Conservation (phyloP, 2,329 filamentous ascomycete genomes). For the Sporothrix phasma region DNA sequence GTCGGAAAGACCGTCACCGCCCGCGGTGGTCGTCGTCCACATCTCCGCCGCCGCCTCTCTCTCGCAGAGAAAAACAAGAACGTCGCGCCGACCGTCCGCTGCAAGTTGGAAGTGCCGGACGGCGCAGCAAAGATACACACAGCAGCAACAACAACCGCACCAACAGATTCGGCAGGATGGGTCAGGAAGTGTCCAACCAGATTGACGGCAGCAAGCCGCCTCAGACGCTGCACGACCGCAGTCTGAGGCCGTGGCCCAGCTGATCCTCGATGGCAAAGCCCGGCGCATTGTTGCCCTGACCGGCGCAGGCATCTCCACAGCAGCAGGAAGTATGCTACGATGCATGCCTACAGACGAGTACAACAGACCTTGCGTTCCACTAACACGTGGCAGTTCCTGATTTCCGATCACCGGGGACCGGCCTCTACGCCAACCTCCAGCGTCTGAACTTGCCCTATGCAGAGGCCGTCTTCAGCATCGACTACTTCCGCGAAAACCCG, state of each 20-base stretch:
- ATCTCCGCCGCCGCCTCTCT: slow-evolving; percentile 5
- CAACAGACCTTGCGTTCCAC: too few relatives aligned
- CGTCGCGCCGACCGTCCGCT: slow-evolving; percentile 5
- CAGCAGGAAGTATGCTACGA: slow-evolving; percentile 45
- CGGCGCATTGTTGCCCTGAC: slow-evolving; percentile 77
- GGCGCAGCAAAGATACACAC: neutral
- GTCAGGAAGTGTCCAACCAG: slow-evolving; percentile 66
- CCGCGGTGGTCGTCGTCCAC: slow-evolving; percentile 13
- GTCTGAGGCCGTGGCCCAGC: slow-evolving; percentile 67
- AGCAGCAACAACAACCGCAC: neutral
- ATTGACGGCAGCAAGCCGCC: slow-evolving; percentile 56
- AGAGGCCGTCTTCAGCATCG: slow-evolving; percentile 89
- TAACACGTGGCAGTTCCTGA: slow-evolving; percentile 57
- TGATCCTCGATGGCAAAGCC: slow-evolving; percentile 60
- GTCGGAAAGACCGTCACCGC: slow-evolving; percentile 16
- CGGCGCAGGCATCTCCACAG: slow-evolving; percentile 79
- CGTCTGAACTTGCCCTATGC: slow-evolving; percentile 77
- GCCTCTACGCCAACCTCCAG: slow-evolving; percentile 85
- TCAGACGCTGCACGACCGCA: slow-evolving; percentile 55
- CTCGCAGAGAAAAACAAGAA: slow-evolving; percentile 11
- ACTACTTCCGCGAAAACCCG: slow-evolving; percentile 76
- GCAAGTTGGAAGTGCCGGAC: neutral
- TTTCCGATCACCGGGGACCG: slow-evolving; percentile 86
- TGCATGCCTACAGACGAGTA: neutral
- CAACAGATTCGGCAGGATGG: slow-evolving; percentile 51